Conservation (phyloP, 441 rosid species). For the Adansonia rubrostipa region DNA sequence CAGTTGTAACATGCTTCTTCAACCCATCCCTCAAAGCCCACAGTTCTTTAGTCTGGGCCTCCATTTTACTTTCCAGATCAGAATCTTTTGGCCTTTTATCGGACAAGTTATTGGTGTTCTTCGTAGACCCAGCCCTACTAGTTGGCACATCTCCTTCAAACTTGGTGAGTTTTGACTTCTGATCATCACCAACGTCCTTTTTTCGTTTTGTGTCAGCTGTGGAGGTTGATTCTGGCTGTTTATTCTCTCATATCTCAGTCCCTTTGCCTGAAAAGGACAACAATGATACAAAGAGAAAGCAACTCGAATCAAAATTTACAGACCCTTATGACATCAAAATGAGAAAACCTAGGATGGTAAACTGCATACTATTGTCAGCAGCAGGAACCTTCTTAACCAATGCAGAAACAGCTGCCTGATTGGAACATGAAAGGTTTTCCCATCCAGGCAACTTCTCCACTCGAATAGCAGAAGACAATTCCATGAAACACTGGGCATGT, state of each 20-base stretch:
- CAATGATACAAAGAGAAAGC: conserved; percentile 30
- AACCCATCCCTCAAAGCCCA: conserved; percentile 92
- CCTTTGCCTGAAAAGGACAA: conserved; percentile 38
- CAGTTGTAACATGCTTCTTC: conserved; percentile 73
- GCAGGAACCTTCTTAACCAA: conserved; percentile 55
- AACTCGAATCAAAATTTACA: conserved; percentile 20
- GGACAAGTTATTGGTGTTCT: conserved; percentile 20
- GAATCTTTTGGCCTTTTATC: conserved; percentile 33
- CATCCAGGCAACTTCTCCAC: conserved; percentile 80
- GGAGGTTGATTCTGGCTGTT: conserved; percentile 44
- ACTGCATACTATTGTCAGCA: conserved; percentile 53
- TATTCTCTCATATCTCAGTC: conserved; percentile 37
- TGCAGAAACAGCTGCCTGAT: conserved; percentile 55
- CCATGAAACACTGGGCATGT: conserved; percentile 77
- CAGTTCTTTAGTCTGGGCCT: conserved; percentile 78
- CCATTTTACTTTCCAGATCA: conserved; percentile 62
- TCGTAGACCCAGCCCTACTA: conserved; percentile 38
- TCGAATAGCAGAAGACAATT: conserved; percentile 53
- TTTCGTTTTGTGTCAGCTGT: conserved; percentile 68
- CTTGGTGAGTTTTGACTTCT: conserved; percentile 64
- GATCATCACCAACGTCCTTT: conserved; percentile 46
- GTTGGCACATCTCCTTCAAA: conserved; percentile 48
- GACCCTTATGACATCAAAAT: background rate
- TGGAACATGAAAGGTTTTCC: conserved; percentile 66
- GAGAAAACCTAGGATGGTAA: conserved; percentile 9